Conservation (phyloP, 1,284 basidiomycete genomes). For the Pseudozyma sp. region DNA sequence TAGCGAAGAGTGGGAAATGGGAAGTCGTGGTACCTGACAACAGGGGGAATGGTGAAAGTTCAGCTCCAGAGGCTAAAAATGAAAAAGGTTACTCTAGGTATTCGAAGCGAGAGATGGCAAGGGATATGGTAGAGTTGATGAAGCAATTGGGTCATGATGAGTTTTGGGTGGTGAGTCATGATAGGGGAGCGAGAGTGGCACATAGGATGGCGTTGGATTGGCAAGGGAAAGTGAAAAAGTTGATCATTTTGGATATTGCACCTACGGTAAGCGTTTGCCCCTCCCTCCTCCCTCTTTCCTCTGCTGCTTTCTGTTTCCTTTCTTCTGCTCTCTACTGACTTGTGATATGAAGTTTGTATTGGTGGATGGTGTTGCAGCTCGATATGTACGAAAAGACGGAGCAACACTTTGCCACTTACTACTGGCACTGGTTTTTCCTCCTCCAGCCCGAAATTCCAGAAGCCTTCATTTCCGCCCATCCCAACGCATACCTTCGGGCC, state of each 20-base stretch:
- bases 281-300: background rate
- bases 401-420: conserved; percentile 62
- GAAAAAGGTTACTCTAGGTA: conserved; percentile 49
- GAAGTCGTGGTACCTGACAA: conserved; percentile 69
- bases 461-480: conserved; percentile 69
- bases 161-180: conserved; percentile 69
- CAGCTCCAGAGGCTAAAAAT: conserved; percentile 47
- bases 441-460: conserved; percentile 68
- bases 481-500: conserved; percentile 64
- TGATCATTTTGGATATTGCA: conserved; percentile 68
- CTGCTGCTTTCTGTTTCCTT: background rate
- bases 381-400: conserved; percentile 69
- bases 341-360: background rate
- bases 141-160: conserved; percentile 57
- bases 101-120: conserved; percentile 70
- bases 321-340: background rate
- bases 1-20: conserved; percentile 60
- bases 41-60: conserved; percentile 62
- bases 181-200: conserved; percentile 70
- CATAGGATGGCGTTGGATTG: conserved; percentile 70
- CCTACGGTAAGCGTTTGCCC: conserved; percentile 36
- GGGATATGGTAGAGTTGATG: conserved; percentile 69
- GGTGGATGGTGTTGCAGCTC: conserved; percentile 26
- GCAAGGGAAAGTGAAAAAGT: conserved; percentile 60
- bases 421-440: conserved; percentile 70